phyloP scores from a whole-genome alignment of 352 stramenopile genomes.

The Pythium biforme region DNA sequence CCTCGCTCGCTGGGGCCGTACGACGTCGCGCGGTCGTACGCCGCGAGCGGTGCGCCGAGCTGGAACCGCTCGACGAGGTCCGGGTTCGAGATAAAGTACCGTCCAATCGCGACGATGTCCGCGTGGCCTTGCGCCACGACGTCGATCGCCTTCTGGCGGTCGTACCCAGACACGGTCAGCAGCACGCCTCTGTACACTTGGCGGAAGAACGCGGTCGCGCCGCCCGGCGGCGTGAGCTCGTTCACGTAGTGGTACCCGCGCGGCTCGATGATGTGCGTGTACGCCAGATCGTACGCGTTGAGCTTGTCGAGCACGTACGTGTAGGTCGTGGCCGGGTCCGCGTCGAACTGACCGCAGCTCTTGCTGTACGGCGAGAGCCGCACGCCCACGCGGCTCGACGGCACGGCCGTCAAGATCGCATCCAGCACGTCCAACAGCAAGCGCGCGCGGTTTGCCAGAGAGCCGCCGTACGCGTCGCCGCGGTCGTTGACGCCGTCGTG shows the following conservation, averaged over 20 bases:
- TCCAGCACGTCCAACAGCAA: conserved; percentile 62
- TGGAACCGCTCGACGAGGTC: conserved; percentile 60
- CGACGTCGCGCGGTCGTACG: conserved; percentile 22
- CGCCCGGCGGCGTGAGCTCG: conserved; percentile 15
- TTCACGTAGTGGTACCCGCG: conserved; percentile 37
- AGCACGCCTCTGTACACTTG: conserved; percentile 56
- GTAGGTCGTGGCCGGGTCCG: conserved; percentile 34
- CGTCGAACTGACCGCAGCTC: conserved; percentile 18
- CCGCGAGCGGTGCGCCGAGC: conserved; percentile 19
- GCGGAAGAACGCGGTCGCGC: conserved; percentile 41
- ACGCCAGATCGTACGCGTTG: conserved; percentile 51
- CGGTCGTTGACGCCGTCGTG: conserved; percentile 62
- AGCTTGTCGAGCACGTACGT: conserved; percentile 46
- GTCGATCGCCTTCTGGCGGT: conserved; percentile 36
- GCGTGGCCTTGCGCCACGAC: conserved; percentile 48
- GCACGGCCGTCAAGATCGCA: conserved; percentile 20
- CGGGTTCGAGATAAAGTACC: conserved; percentile 74
- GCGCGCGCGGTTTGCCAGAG: conserved; percentile 57
- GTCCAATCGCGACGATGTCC: conserved; percentile 64
- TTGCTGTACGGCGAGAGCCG: conserved; percentile 26
- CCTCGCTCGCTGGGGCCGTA: conserved; percentile 28
- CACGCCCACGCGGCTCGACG: conserved; percentile 20
- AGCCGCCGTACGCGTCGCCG: conserved; percentile 74
- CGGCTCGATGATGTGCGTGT: conserved; percentile 66
- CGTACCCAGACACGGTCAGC: conserved; percentile 56